Evolutionary conservation across 768 basidiomycete genomes (phyloP).

Genomic region (Russula earlei): DNA sequence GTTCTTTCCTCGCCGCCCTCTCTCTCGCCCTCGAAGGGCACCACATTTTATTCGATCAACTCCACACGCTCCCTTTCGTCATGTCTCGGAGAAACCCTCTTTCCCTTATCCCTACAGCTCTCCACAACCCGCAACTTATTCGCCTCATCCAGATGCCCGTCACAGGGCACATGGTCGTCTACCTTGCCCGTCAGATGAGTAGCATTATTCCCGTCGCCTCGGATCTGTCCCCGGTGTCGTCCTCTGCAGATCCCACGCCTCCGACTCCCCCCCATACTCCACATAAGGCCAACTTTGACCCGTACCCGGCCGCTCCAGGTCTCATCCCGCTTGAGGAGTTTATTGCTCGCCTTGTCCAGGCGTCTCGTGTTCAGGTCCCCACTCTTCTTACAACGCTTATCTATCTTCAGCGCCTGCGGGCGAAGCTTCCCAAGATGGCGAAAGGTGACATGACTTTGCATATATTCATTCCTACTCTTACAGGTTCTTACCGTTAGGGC

Average conservation of each 20-base stretch:
- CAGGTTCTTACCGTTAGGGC: slow-evolving; percentile 33
- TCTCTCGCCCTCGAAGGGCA: slow-evolving; percentile 31
- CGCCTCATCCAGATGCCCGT: slow-evolving; percentile 71
- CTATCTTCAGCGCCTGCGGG: slow-evolving; percentile 80
- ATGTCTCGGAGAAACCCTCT: slow-evolving; percentile 51
- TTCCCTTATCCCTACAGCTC: slow-evolving; percentile 66
- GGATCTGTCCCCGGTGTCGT: slow-evolving; percentile 28
- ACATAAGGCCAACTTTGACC: slow-evolving; percentile 34
- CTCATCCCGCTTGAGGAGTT: slow-evolving; percentile 73
- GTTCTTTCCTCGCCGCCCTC: slow-evolving; percentile 20
- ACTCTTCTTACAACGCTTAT: slow-evolving; percentile 86
- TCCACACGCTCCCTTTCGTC: slow-evolving; percentile 31
- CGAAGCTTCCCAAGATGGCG: slow-evolving; percentile 71
- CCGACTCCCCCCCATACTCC: slow-evolving; percentile 68
- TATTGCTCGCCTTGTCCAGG: slow-evolving; percentile 68
- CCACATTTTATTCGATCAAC: slow-evolving; percentile 26
- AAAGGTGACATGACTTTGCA: slow-evolving; percentile 48
- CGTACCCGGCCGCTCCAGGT: slow-evolving; percentile 25
- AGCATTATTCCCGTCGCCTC: slow-evolving; percentile 65
- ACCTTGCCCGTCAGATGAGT: slow-evolving; percentile 71
- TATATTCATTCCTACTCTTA: neutral
- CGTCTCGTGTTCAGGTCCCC: slow-evolving; percentile 82
- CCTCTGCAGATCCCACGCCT: slow-evolving; percentile 29
- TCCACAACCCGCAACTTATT: slow-evolving; percentile 76
- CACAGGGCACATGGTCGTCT: slow-evolving; percentile 74